Base-by-base conservation (phyloP, 2,329 filamentous ascomycete species). In the Gnomoniopsis smithogilvyi region DNA sequence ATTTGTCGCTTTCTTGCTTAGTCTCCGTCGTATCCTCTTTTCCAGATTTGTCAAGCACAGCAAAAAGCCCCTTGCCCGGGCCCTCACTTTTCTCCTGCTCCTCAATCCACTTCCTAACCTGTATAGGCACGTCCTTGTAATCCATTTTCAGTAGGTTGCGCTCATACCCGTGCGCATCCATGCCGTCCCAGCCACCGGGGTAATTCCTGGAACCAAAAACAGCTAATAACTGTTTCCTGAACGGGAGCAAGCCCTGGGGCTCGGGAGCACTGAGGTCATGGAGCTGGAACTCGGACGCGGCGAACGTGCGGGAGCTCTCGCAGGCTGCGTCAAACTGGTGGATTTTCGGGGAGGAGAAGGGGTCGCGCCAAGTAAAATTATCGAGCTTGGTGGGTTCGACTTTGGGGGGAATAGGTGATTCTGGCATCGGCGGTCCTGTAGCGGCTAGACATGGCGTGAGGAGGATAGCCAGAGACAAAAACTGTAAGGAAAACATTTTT, bases 111-210 rank as follows among this genome's bases (percentile, higher is more conserved):
- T 76, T 71, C 41, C 74, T 69, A 52, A 80, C 77, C 34, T 64
- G 65, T 22, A 74, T 62, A 12, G 79, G 80, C 33, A 82, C 58
- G 6, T 75, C 70, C 4, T 67, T 64, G 62, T 79, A 77, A 34
- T 73, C 69, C 80, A 83, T 81, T 64, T 72, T 65, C 47, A 83
- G 66, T 62, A 82, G 65, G 57, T 73, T 74, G 19, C 80, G 76
- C 56, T 80, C 77, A 61, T 76, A 73, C 51, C 77, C 76, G 67
- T 84, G 80, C n/a, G 72, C 74, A 64, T 84, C 81, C 24, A 78
- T 68, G 38, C 81, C 81, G 26, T 73, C 72, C 81, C 81, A 84
- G 45, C 74, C 75, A 24, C 81, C 81, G 0, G 81, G 80, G 66
- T 83, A 80, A 52, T 75, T 69, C 34, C 74, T 70, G 4, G 69